phyloP scores from a whole-genome alignment of 495 filamentous ascomycete genomes.

The Cetradonia linearis region DNA sequence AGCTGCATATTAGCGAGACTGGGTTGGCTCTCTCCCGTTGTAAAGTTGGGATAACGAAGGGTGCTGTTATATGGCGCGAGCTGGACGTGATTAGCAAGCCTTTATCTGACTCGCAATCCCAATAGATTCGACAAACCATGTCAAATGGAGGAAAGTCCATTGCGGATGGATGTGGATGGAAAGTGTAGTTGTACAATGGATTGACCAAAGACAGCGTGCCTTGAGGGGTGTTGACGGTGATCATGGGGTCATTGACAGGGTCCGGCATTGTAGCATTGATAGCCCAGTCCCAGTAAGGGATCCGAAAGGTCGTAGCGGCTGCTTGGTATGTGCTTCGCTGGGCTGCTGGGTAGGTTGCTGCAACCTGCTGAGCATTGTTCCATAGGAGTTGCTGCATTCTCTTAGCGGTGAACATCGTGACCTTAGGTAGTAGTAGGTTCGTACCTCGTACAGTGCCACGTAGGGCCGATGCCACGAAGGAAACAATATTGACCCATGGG shows the following conservation, averaged over 20 bases:
- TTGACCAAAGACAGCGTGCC: slow-evolving; percentile 27
- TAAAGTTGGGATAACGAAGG: slow-evolving; percentile 20
- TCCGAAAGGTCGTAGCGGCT: slow-evolving; percentile 40
- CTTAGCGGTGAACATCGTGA: background rate
- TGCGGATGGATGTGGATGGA: slow-evolving; percentile 25
- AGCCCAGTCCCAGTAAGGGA: slow-evolving; percentile 53
- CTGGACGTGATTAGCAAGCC: background rate
- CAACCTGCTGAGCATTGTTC: slow-evolving; percentile 27
- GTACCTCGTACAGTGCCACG: slow-evolving; percentile 37
- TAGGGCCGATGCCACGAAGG: slow-evolving; percentile 41
- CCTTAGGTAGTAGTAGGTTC: background rate
- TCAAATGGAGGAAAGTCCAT: slow-evolving; percentile 24
- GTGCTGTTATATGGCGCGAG: slow-evolving; percentile 17
- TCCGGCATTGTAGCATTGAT: slow-evolving; percentile 31
- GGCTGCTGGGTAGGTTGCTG: slow-evolving; percentile 24
- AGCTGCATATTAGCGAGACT: slow-evolving; percentile 18
- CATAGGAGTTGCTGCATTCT: slow-evolving; percentile 25
- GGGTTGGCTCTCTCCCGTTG: slow-evolving; percentile 19
- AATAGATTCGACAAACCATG: background rate
- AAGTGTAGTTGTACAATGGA: slow-evolving; percentile 31
- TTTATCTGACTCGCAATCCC: fast-evolving
- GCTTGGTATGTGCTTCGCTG: slow-evolving; percentile 26
- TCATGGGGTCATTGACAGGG: slow-evolving; percentile 27
- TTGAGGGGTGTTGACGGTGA: slow-evolving; percentile 34
- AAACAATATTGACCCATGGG: slow-evolving; percentile 23